A percentile compares a stretch with the other conserved stretches of the same genome.
phyloP scores from a whole-genome alignment of 1,284 basidiomycete genomes.

The Quambalaria eucalypti region DNA sequence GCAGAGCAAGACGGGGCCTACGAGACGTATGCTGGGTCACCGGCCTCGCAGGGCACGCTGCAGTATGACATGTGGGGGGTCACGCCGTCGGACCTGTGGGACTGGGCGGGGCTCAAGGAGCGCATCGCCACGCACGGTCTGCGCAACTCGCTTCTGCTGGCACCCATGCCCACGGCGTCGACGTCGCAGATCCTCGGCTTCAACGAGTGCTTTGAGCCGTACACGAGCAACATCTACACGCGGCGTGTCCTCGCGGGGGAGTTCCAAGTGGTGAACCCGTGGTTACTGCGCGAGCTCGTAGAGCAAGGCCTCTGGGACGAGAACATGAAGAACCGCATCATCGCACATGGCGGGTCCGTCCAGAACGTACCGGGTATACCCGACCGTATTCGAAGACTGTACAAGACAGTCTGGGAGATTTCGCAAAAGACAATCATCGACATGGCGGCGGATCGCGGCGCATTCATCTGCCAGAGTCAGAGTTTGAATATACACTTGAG shows the following conservation, averaged over 20 bases:
- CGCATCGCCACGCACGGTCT: slow-evolving; percentile 77
- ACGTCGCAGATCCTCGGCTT: slow-evolving; percentile 97
- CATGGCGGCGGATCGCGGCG: slow-evolving; percentile 93
- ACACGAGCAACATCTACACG: slow-evolving; percentile 96
- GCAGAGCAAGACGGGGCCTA: slow-evolving; percentile 76
- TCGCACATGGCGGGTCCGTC: slow-evolving; percentile 86
- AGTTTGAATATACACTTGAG: slow-evolving; percentile 84
- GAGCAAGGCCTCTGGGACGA: slow-evolving; percentile 94
- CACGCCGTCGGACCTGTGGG: slow-evolving; percentile 86
- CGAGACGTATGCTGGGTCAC: slow-evolving; percentile 83
- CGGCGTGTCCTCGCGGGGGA: slow-evolving; percentile 98
- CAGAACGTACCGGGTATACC: slow-evolving; percentile 53
- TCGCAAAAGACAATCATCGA: slow-evolving; percentile 97
- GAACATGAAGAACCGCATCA: slow-evolving; percentile 98
- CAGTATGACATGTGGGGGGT: slow-evolving; percentile 95
- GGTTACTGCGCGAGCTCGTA: slow-evolving; percentile 93
- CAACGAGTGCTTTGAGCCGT: slow-evolving; percentile 98
- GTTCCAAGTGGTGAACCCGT: slow-evolving; percentile 98
- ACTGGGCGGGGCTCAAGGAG: slow-evolving; percentile 80
- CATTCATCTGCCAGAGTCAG: slow-evolving; percentile 85
- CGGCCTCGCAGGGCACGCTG: slow-evolving; percentile 75
- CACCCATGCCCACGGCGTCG: slow-evolving; percentile 98
- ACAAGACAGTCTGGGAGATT: slow-evolving; percentile 99
- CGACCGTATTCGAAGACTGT: slow-evolving; percentile 63
- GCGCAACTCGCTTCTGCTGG: slow-evolving; percentile 81